Evolutionary conservation across 768 basidiomycete species (phyloP), one percentile per base, ranked within the genome.

Genomic region (Rossbeevera mucosa): DNA sequence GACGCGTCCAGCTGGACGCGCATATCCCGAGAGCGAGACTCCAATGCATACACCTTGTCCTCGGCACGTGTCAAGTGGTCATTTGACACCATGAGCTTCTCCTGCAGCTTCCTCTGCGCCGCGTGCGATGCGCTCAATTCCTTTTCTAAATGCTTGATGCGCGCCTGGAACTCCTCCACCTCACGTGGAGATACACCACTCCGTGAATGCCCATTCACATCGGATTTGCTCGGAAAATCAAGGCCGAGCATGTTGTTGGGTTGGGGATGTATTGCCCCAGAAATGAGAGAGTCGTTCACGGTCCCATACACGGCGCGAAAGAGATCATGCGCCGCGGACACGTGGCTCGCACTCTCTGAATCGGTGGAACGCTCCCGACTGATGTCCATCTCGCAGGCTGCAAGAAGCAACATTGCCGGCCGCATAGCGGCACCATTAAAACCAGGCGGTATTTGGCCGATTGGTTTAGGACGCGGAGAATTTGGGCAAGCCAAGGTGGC

Each of bases 311-410:
- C 53, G 16, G 63, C 52, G 5, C 67, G 64, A 52, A 68, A 70
- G n/a, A 68, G 69, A 7, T 57, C 61, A 28, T 63, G 54, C 28
- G 67, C 67, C 13, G 53, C 46, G 18, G 54, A 55, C 16, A 51
- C 60, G 40, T 69, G 66, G 7, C 16, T 44, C 7, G 31, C 38
- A 42, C 57, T 67, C 50, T 60, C 57, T 14, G 63, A 49, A 52
- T 54, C 52, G 25, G 54, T 54, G 2, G 59, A 54, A 45, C 31
- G 55, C 18, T 64, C 66, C 13, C 69, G 64, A 20, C 67, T 70
- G 38, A 68, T 60, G 47, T 68, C 67, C 50, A 70, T 25, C 41
- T 68, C 67, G 53, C 67, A 68, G 2, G 67, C 67, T n/a, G 69
- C 67, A 11, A 68, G 47, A 45, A 70, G 55, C 45, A 68, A 52